Percentiles rank a stretch among this genome's conserved stretches.
phyloP scores from a whole-genome alignment of 352 stramenopile genomes.

The Globisporangium uncinulatum region DNA sequence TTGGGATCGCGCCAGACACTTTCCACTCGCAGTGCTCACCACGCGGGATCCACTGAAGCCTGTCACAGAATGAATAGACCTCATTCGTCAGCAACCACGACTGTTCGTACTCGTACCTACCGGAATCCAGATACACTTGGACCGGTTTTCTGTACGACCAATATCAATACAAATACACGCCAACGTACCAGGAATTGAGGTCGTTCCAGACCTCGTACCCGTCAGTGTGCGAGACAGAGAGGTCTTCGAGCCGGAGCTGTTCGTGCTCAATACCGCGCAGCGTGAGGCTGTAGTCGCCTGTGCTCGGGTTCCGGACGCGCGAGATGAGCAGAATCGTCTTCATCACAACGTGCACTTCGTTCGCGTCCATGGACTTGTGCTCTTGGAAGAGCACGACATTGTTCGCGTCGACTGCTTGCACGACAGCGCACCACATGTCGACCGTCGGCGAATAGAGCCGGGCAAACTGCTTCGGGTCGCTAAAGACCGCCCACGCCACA shows the following conservation, averaged over 20 bases:
- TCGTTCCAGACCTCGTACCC: constrained; percentile 19
- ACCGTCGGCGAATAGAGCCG: constrained; percentile 12
- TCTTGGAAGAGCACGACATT: constrained; percentile 19
- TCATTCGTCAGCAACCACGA: background rate
- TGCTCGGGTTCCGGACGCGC: constrained; percentile 1
- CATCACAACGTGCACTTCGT: constrained; percentile 11
- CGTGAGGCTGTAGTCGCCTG: constrained; percentile 6
- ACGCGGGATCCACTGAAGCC: constrained; percentile 11
- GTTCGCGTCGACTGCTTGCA: constrained; percentile 13
- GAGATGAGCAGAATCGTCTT: constrained; percentile 15
- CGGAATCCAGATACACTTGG: too few species aligned
- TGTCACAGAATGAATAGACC: background rate
- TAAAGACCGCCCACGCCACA: constrained; percentile 10
- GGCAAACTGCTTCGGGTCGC: constrained; percentile 7
- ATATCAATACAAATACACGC: too few species aligned
- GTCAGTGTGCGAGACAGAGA: constrained; percentile 6
- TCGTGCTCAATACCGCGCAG: constrained; percentile 11
- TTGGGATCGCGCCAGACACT: constrained; percentile 14
- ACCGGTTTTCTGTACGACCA: too few species aligned
- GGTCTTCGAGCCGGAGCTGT: constrained; percentile 13
- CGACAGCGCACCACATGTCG: constrained; percentile 13
- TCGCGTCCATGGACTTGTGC: constrained; percentile 14
- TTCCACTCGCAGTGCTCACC: constrained; percentile 12
- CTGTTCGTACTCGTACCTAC: too few species aligned
- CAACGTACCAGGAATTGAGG: constrained; percentile 13